Conservation (phyloP, 148 eudicot species). For the Persicaria tinctoria region DNA sequence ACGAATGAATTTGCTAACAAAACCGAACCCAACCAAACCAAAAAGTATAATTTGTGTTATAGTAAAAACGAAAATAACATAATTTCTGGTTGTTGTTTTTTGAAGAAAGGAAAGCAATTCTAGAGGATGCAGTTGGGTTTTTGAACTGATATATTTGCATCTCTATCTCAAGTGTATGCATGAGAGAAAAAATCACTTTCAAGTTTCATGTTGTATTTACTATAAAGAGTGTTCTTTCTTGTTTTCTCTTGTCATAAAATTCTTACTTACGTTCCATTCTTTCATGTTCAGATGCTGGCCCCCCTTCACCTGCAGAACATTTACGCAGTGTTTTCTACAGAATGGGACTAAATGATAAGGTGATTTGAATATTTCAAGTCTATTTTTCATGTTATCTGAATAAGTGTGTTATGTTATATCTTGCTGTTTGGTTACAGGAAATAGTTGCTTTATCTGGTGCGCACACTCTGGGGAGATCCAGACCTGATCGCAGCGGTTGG, state of each 20-base stretch:
- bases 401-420: neutral
- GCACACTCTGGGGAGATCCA: constrained; percentile 91
- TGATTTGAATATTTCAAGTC: constrained; percentile 13
- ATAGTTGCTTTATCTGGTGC: constrained; percentile 98
- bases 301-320: constrained; percentile 92
- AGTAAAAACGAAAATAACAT: neutral
- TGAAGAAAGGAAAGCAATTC: neutral
- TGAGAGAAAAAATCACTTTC: neutral
- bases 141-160: neutral
- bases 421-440: constrained; percentile 45
- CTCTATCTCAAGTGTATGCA: neutral
- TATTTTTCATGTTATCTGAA: neutral
- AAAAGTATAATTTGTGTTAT: neutral
- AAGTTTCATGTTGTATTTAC: neutral
- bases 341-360: constrained; percentile 96
- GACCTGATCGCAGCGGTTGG: constrained; percentile 99
- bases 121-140: neutral
- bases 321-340: constrained; percentile 88
- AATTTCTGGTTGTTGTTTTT: no score
- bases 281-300: constrained; percentile 61
- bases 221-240: neutral
- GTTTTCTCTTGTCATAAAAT: neutral
- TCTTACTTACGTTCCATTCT: neutral
- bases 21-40: no score
- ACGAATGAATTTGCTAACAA: no score